Evolutionary conservation across 768 basidiomycete genomes (phyloP).

Genomic region (Phylloporus sp.): DNA sequence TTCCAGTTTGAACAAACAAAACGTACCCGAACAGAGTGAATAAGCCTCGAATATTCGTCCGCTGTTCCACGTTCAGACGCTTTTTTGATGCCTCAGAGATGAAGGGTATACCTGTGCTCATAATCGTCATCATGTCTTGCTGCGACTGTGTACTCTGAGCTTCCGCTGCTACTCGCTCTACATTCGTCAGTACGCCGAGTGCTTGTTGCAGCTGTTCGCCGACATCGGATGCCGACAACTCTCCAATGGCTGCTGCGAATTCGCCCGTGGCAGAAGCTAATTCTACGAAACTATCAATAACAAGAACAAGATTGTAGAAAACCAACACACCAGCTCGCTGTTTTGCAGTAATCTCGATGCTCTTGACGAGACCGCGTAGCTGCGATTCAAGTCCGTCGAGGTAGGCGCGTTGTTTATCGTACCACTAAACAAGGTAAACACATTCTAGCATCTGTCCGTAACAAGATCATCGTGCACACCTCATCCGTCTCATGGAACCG

Average conservation of each 20-base stretch:
- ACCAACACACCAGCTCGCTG: conserved; percentile 62
- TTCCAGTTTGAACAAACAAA: not conserved
- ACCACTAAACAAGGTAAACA: conserved; percentile 62
- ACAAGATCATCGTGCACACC: conserved; percentile 34
- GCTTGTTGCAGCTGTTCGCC: conserved; percentile 69
- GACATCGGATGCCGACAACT: conserved; percentile 73
- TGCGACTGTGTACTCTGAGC: conserved; percentile 70
- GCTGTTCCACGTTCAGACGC: conserved; percentile 34
- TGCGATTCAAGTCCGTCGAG: conserved; percentile 90
- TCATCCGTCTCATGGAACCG: conserved; percentile 89
- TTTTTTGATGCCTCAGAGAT: not conserved
- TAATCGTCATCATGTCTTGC: conserved; percentile 76
- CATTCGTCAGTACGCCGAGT: conserved; percentile 65
- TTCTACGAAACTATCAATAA: conserved; percentile 40
- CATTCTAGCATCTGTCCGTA: not conserved
- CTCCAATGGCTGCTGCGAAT: conserved; percentile 67
- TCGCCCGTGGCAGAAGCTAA: conserved; percentile 69
- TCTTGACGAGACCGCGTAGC: conserved; percentile 79
- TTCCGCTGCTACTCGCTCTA: conserved; percentile 73
- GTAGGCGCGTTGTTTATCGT: conserved; percentile 80
- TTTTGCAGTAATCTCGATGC: conserved; percentile 82
- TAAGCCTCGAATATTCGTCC: conserved; percentile 92
- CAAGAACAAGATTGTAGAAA: not conserved
- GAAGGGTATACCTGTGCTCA: conserved; percentile 59
- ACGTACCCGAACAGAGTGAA: conserved; percentile 80